phyloP scores from a whole-genome alignment of 2,329 filamentous ascomycete genomes.

The Sporothrix luriei region DNA sequence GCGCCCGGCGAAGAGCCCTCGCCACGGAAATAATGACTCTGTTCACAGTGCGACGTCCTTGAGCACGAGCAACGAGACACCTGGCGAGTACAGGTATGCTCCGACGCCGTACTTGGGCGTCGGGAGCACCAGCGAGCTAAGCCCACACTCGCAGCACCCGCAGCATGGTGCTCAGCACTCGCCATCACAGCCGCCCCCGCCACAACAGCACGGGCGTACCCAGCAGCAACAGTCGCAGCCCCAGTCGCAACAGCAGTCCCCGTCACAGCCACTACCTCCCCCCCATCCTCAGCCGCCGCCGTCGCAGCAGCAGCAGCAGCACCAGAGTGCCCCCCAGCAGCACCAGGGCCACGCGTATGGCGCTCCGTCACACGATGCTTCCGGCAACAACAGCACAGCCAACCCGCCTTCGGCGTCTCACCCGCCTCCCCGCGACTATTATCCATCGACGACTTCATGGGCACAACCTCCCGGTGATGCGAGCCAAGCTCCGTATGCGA shows the following conservation, averaged over 20 bases:
- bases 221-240: slow-evolving; percentile 35
- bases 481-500: slow-evolving; percentile 51
- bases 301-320: slow-evolving; percentile 29
- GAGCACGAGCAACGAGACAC: slow-evolving; percentile 52
- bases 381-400: slow-evolving; percentile 27
- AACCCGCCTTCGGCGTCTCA: slow-evolving; percentile 36
- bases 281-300: slow-evolving; percentile 33
- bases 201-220: slow-evolving; percentile 9
- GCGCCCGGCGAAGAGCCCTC: slow-evolving; percentile 59
- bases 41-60: slow-evolving; percentile 53
- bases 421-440: slow-evolving; percentile 54
- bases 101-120: slow-evolving; percentile 49
- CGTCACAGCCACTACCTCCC: slow-evolving; percentile 30
- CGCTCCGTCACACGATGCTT: slow-evolving; percentile 27
- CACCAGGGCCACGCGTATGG: slow-evolving; percentile 32
- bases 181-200: slow-evolving; percentile 20
- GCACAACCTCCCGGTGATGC: slow-evolving; percentile 54
- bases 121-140: slow-evolving; percentile 43
- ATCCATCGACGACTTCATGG: slow-evolving; percentile 56
- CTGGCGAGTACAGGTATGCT: slow-evolving; percentile 61
- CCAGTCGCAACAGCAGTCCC: slow-evolving; percentile 33
- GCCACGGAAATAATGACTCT: slow-evolving; percentile 58
- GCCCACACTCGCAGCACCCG: slow-evolving; percentile 41
- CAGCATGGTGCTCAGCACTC: slow-evolving; percentile 36
- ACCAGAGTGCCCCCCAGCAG: slow-evolving; percentile 28